Evolutionary conservation across 176 grass and related monocot species (phyloP).

Genomic region (Triticum timopheevii): DNA sequence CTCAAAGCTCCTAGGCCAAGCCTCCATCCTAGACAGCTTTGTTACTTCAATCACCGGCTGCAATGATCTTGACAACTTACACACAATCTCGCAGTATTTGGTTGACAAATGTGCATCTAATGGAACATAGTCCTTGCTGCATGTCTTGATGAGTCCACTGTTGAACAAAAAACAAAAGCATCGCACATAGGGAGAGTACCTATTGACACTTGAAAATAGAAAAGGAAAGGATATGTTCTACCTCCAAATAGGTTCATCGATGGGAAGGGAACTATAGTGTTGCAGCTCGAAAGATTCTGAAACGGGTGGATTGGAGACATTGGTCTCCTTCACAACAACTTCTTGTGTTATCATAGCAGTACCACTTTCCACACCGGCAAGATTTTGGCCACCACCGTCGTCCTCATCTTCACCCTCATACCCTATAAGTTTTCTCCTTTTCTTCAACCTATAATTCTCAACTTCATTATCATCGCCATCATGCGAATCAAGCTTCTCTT

Average conservation of each 20-base stretch:
- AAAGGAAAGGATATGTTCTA: background rate
- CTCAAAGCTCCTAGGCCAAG: constrained; percentile 46
- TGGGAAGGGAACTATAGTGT: constrained; percentile 20
- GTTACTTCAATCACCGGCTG: constrained; percentile 27
- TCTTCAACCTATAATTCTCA: background rate
- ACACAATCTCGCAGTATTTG: constrained; percentile 53
- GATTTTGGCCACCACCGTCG: background rate
- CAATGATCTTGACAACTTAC: constrained; percentile 30
- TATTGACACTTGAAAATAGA: background rate
- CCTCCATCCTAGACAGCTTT: constrained; percentile 37
- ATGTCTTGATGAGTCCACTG: constrained; percentile 48
- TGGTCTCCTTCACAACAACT: background rate
- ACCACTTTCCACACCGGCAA: background rate
- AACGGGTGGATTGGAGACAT: background rate
- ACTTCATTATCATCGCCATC: background rate
- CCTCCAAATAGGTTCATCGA: constrained; percentile 34
- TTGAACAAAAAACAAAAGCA: constrained; percentile 4
- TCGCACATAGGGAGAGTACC: background rate
- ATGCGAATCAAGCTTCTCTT: background rate
- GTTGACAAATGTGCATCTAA: constrained; percentile 55
- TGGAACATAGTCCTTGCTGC: constrained; percentile 31
- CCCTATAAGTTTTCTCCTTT: background rate
- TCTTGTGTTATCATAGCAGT: background rate
- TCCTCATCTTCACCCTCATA: background rate
- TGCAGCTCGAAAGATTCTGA: background rate